Conservation (phyloP, 2,329 filamentous ascomycete species). For the Cercospora sp. region DNA sequence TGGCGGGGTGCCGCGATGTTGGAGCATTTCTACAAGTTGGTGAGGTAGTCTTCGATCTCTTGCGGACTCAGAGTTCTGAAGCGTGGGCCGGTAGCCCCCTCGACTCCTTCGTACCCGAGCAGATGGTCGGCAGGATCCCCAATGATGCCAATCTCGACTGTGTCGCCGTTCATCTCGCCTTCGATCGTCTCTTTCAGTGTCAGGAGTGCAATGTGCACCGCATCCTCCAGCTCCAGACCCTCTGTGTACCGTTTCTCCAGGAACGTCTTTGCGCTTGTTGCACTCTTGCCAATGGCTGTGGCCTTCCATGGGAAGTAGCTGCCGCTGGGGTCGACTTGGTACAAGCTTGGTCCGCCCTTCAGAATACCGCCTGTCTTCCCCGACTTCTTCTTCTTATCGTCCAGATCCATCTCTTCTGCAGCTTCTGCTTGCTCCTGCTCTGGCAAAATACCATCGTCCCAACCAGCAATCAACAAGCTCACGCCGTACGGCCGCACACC, state of each 20-base stretch:
- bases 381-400: constrained; percentile 69
- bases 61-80: constrained; percentile 95
- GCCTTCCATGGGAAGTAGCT: constrained; percentile 99
- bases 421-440: constrained; percentile 70
- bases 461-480: constrained; percentile 90
- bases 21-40: constrained; percentile 72
- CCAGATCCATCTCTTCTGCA: constrained; percentile 52
- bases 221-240: constrained; percentile 93
- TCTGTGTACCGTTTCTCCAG: constrained; percentile 99
- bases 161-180: constrained; percentile 97
- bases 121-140: constrained; percentile 91
- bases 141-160: constrained; percentile 97
- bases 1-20: background rate
- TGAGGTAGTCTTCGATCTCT: constrained; percentile 99
- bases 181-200: constrained; percentile 99
- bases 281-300: constrained; percentile 97
- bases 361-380: constrained; percentile 93
- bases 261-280: constrained; percentile 97
- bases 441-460: constrained; percentile 94
- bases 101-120: constrained; percentile 85
- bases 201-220: constrained; percentile 94
- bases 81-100: constrained; percentile 78
- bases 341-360: constrained; percentile 94
- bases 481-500: constrained; percentile 97
- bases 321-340: constrained; percentile 98